Percentiles rank a stretch among this genome's conserved stretches.
Evolutionary conservation across 1,139 yeast species (phyloP).

Genomic region (Candida sp.): DNA sequence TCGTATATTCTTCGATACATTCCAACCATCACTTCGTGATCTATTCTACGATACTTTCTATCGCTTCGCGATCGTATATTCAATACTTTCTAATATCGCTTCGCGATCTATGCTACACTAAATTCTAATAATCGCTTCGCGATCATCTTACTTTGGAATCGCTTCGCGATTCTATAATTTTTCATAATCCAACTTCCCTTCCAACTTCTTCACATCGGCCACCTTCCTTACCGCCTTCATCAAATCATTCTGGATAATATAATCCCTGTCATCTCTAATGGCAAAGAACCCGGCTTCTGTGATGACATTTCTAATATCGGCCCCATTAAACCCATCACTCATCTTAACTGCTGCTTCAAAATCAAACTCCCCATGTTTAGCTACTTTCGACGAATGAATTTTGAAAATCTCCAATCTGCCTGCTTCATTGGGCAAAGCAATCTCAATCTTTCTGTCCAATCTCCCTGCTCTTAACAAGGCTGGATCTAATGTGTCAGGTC

Average conservation of each 20-base stretch:
- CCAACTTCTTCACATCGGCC: conserved; percentile 94
- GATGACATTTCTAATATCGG: conserved; percentile 94
- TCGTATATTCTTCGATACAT: too few species aligned
- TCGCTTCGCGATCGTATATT: too few species aligned
- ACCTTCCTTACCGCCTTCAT: conserved; percentile 99
- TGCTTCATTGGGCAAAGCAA: conserved; percentile 93
- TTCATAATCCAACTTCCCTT: conserved; percentile 93
- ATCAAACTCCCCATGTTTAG: conserved; percentile 94
- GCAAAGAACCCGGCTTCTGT: conserved; percentile 99
- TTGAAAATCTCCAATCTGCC: conserved; percentile 95
- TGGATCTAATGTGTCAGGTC: conserved; percentile 99
- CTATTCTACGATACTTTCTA: too few species aligned
- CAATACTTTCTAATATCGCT: too few species aligned
- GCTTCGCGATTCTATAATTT: conserved; percentile 46
- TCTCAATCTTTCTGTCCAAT: conserved; percentile 95
- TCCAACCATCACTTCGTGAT: too few species aligned
- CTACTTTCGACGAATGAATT: conserved; percentile 84
- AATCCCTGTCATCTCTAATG: conserved; percentile 95
- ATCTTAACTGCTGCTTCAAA: conserved; percentile 96
- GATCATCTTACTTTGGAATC: too few species aligned
- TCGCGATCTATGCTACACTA: too few species aligned
- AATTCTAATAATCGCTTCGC: too few species aligned
- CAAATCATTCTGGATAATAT: conserved; percentile 87
- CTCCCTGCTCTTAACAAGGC: conserved; percentile 98
- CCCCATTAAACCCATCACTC: conserved; percentile 99